These are phyloP conservation scores for Cucurbita ficifolia DNA, from an alignment of 306 rosid genomes.

Conservation along the genomic window DNA sequence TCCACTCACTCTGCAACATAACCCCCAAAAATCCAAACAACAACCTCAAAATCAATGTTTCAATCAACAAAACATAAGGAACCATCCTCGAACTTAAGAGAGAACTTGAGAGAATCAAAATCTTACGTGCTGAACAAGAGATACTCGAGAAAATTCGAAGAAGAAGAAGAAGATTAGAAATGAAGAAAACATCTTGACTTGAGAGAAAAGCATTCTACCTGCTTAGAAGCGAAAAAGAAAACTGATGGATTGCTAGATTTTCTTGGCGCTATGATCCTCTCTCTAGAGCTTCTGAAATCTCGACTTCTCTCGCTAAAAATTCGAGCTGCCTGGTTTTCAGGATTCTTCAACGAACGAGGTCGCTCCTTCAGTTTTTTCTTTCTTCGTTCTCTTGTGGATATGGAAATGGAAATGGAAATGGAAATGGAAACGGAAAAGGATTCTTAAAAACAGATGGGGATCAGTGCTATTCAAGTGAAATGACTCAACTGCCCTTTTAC, in stretches of 20 bases:
- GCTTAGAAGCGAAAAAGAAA: neutral
- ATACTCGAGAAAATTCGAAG: neutral
- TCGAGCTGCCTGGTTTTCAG: neutral
- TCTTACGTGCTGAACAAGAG: neutral
- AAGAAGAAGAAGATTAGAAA: neutral
- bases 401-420: neutral
- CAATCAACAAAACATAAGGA: neutral
- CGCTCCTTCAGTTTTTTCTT: neutral
- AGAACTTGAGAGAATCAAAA: neutral
- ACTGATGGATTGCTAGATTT: neutral
- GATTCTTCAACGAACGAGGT: neutral
- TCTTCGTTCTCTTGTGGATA: too few species aligned
- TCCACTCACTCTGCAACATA: neutral
- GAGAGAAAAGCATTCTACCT: neutral
- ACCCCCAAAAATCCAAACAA: neutral
- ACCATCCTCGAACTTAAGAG: neutral
- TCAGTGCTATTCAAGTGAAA: neutral
- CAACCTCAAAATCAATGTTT: neutral
- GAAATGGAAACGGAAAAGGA: neutral
- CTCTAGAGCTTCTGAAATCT: neutral
- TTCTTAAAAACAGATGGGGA: neutral
- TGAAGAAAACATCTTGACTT: neutral
- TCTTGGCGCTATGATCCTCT: neutral
- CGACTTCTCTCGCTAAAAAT: neutral
- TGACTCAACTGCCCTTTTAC: neutral